phyloP scores from a whole-genome alignment of 1,139 yeast genomes.

The Nakaseomyces bracarensis region DNA sequence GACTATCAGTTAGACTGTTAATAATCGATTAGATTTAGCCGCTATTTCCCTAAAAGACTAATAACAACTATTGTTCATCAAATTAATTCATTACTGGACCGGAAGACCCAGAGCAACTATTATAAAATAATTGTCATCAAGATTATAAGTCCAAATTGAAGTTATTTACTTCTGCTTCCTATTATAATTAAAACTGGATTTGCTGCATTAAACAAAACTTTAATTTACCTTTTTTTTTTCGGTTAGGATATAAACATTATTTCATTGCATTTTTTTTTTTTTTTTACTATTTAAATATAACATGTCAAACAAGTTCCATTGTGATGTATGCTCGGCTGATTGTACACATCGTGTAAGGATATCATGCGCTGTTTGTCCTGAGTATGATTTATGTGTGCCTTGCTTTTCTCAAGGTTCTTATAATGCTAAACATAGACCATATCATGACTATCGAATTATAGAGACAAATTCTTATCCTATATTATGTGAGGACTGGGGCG shows the following conservation, averaged over 20 bases:
- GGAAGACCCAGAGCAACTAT: no score
- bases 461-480: constrained; percentile 96
- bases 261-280: neutral
- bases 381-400: constrained; percentile 92
- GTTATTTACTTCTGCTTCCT: no score
- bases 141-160: no score
- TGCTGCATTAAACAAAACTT: no score
- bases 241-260: neutral
- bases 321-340: constrained; percentile 92
- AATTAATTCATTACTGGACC: no score
- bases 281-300: neutral
- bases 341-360: constrained; percentile 88
- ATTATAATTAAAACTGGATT: no score
- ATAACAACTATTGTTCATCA: neutral
- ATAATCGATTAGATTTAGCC: neutral
- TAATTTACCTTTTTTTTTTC: neutral
- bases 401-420: constrained; percentile 82
- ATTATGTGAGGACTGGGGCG: constrained; percentile 90
- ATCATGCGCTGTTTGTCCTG: constrained; percentile 84
- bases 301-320: constrained; percentile 58
- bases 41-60: neutral
- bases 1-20: neutral
- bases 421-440: constrained; percentile 84
- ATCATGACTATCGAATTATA: constrained; percentile 84
- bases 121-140: no score